Conservation (phyloP, 306 rosid genomes). For the Prinsepia uniflora region DNA sequence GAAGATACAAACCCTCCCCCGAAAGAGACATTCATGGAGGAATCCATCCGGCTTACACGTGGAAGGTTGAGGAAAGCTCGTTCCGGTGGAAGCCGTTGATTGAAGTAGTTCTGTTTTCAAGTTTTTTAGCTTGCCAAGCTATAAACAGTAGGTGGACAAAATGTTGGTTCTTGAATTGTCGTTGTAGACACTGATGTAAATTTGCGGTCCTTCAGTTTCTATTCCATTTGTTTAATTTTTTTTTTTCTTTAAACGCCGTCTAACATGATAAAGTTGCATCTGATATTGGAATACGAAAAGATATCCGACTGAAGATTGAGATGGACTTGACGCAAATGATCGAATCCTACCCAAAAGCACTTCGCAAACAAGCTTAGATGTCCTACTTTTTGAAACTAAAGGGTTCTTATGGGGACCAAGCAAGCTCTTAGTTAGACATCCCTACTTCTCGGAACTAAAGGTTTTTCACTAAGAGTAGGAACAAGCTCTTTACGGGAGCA, state of each 20-base stretch:
- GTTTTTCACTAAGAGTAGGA: too few relatives aligned
- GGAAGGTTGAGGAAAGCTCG: conserved; percentile 27
- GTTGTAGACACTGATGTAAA: conserved; percentile 53
- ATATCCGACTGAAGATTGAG: background rate
- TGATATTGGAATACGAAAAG: background rate
- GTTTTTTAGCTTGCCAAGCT: too few relatives aligned
- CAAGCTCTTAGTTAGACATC: too few relatives aligned
- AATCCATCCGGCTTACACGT: conserved; percentile 24
- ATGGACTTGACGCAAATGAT: background rate
- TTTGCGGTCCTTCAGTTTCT: conserved; percentile 34
- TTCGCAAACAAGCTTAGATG: too few relatives aligned
- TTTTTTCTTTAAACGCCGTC: conserved; percentile 26
- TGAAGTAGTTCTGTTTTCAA: too few relatives aligned
- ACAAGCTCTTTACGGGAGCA: too few relatives aligned
- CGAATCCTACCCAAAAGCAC: background rate
- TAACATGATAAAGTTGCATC: background rate
- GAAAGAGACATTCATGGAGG: conserved; percentile 29
- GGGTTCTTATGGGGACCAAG: too few relatives aligned
- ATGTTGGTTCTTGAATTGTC: conserved; percentile 34
- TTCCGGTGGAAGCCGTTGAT: conserved; percentile 37
- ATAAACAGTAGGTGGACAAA: conserved; percentile 26
- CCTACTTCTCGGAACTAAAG: too few relatives aligned
- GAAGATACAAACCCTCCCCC: conserved; percentile 16
- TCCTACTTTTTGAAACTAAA: too few relatives aligned
- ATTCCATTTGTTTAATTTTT: conserved; percentile 48